phyloP scores from a whole-genome alignment of 2,329 filamentous ascomycete genomes.

The Aureobasidium pullulans region DNA sequence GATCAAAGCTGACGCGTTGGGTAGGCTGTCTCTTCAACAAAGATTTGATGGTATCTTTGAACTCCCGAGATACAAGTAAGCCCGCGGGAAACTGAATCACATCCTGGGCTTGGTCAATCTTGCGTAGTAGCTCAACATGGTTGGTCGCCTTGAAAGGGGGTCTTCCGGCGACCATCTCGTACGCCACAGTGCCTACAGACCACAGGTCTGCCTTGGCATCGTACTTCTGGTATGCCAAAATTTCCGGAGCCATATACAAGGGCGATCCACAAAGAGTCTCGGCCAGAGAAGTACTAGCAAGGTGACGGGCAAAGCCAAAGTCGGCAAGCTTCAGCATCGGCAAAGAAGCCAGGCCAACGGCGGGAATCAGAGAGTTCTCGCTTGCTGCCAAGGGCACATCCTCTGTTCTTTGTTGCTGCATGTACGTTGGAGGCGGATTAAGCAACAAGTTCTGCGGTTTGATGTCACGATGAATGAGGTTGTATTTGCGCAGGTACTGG shows the following conservation, averaged over 20 bases:
- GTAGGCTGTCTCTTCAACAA: constrained; percentile 80
- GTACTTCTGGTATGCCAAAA: constrained; percentile 93
- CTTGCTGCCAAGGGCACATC: constrained; percentile 69
- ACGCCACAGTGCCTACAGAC: constrained; percentile 93
- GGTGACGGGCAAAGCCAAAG: constrained; percentile 92
- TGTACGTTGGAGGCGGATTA: constrained; percentile 69
- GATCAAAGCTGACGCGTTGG: constrained; percentile 76
- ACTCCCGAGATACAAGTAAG: constrained; percentile 58
- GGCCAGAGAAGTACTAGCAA: constrained; percentile 84
- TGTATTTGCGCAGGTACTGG: constrained; percentile 74
- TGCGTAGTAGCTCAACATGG: constrained; percentile 86
- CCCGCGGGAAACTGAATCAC: constrained; percentile 75
- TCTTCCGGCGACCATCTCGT: constrained; percentile 87
- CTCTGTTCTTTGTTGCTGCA: constrained; percentile 54
- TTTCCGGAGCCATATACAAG: constrained; percentile 97
- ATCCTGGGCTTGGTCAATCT: constrained; percentile 85
- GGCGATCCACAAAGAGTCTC: constrained; percentile 96
- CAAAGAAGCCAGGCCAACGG: constrained; percentile 71
- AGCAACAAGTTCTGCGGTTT: constrained; percentile 95
- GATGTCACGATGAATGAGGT: constrained; percentile 92
- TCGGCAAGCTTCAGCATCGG: constrained; percentile 97
- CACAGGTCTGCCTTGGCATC: constrained; percentile 94
- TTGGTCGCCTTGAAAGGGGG: constrained; percentile 90
- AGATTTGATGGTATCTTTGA: constrained; percentile 72
- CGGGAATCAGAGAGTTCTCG: constrained; percentile 71